phyloP scores from a whole-genome alignment of 306 rosid species.

The Sicyos baderoa region DNA sequence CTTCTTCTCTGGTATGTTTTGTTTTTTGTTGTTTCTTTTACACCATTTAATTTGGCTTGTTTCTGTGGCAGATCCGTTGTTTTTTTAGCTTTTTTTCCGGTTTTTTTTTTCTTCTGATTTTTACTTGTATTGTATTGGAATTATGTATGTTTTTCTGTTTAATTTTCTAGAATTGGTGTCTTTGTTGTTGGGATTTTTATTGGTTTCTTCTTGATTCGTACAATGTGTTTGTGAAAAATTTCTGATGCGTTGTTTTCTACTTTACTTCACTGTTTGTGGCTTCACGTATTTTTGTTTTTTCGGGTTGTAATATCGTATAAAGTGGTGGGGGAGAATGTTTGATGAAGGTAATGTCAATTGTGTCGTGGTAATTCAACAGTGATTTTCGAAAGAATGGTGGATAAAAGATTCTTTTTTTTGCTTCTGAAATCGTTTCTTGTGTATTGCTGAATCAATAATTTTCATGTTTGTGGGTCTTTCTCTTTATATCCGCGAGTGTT shows the following conservation, averaged over 20 bases:
- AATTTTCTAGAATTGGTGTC: not conserved
- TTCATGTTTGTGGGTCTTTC: not conserved
- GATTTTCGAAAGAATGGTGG: not conserved
- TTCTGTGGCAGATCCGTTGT: constrained; percentile 49
- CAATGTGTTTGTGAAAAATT: constrained; percentile 12
- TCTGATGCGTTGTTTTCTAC: not conserved
- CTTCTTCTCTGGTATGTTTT: constrained; percentile 40
- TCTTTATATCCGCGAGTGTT: too few relatives aligned
- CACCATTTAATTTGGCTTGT: constrained; percentile 16
- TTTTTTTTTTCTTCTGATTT: constrained; percentile 3
- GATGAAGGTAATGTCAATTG: constrained; percentile 4
- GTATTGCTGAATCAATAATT: not conserved
- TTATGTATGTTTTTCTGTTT: constrained; percentile 15
- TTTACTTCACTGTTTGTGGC: not conserved
- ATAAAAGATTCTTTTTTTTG: not conserved
- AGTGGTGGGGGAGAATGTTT: not conserved
- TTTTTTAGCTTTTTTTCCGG: constrained; percentile 18
- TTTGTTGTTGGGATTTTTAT: not conserved
- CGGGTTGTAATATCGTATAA: not conserved
- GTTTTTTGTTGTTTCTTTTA: constrained; percentile 10
- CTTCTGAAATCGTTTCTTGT: not conserved
- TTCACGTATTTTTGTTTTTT: not conserved
- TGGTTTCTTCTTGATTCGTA: constrained; percentile 11
- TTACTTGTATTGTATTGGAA: constrained; percentile 11
- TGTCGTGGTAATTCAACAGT: constrained; percentile 18